phyloP scores from a whole-genome alignment of 768 basidiomycete species.

The Boletus speciosus region DNA sequence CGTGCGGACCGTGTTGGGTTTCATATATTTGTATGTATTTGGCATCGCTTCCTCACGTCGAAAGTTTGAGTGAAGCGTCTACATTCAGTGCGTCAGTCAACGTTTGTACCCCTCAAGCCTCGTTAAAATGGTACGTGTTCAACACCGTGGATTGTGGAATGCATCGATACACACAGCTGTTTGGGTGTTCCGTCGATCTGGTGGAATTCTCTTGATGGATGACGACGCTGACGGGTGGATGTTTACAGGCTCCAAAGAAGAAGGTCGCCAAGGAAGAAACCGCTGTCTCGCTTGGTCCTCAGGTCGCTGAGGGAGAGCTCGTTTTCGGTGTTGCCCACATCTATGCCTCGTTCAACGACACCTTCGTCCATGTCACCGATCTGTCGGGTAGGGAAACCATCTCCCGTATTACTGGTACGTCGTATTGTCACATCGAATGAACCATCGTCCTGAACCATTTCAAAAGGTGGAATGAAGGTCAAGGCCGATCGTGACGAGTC shows the following conservation, averaged over 20 bases:
- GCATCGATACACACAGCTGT: not conserved
- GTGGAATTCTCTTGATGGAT: constrained; percentile 43
- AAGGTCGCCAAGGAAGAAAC: constrained; percentile 77
- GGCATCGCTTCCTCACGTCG: not conserved
- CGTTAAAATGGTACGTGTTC: constrained; percentile 37
- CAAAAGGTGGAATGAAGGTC: constrained; percentile 96
- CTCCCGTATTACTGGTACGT: constrained; percentile 91
- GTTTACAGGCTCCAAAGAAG: constrained; percentile 77
- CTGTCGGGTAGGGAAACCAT: constrained; percentile 98
- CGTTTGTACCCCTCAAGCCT: constrained; percentile 27
- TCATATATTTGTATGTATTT: constrained; percentile 21
- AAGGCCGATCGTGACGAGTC: constrained; percentile 99
- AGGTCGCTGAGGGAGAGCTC: constrained; percentile 93
- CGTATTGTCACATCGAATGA: not conserved
- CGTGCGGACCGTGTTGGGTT: too few species aligned
- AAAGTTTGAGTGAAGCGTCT: constrained; percentile 1
- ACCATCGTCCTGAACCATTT: not conserved
- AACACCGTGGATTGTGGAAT: not conserved
- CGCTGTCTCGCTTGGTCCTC: constrained; percentile 89
- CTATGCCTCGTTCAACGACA: constrained; percentile 99
- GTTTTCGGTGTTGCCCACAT: constrained; percentile 99
- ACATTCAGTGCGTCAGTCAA: constrained; percentile 5
- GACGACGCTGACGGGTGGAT: constrained; percentile 47
- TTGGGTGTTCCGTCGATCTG: constrained; percentile 1
- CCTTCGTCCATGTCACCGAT: constrained; percentile 99